Evolutionary conservation across 2,329 filamentous ascomycete genomes (phyloP).

Genomic region (Teratosphaeria viscida): DNA sequence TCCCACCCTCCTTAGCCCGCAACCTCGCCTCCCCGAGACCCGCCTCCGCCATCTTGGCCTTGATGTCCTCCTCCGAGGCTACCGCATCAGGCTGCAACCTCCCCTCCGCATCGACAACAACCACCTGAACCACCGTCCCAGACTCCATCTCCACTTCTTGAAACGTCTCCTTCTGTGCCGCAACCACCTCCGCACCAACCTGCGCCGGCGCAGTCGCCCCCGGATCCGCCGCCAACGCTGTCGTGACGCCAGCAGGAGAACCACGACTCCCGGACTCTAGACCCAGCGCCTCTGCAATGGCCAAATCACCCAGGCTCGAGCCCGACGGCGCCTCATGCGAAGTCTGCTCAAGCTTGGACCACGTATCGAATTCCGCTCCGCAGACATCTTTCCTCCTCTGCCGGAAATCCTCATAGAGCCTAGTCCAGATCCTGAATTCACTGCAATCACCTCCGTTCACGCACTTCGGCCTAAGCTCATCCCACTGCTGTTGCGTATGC

Average conservation of each 20-base stretch:
- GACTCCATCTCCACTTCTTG: not conserved
- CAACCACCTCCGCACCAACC: not conserved
- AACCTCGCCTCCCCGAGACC: not conserved
- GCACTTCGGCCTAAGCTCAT: constrained; percentile 38
- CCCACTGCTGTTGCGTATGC: constrained; percentile 31
- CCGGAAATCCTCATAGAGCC: constrained; percentile 36
- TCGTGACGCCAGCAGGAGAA: not conserved
- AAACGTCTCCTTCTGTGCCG: not conserved
- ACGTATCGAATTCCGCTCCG: constrained; percentile 5
- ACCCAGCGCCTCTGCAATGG: not conserved
- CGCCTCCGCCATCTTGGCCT: not conserved
- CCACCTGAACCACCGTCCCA: not conserved
- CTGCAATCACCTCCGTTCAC: constrained; percentile 15
- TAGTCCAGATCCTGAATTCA: constrained; percentile 35
- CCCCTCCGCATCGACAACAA: not conserved
- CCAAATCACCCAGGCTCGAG: not conserved
- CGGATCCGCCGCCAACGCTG: not conserved
- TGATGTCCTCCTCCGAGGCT: not conserved
- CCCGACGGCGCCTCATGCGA: not conserved
- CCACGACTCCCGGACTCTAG: not conserved
- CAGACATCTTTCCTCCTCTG: constrained; percentile 32
- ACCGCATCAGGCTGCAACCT: not conserved
- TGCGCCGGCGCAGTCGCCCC: no score
- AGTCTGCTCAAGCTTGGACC: constrained; percentile 1
- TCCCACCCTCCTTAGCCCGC: not conserved